Conservation (phyloP, 805 yeast species). For the Suhomyces pyralidae region DNA sequence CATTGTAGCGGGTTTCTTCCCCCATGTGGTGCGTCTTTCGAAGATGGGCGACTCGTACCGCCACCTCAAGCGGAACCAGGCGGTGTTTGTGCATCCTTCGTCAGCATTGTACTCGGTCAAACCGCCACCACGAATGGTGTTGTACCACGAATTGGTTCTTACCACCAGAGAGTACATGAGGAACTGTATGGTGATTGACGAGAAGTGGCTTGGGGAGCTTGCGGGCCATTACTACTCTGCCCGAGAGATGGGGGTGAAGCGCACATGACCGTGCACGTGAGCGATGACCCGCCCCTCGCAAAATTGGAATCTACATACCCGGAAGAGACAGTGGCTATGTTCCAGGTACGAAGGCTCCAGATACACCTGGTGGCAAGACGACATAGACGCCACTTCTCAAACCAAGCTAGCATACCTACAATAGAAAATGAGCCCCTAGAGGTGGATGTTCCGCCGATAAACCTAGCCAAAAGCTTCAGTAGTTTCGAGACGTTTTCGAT, state of each 20-base stretch:
- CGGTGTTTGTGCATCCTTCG: constrained; percentile 84
- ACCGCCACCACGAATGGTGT: constrained; percentile 70
- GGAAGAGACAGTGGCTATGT: too few relatives aligned
- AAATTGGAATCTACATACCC: too few relatives aligned
- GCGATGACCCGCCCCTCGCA: neutral
- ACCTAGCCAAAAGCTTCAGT: constrained; percentile 3
- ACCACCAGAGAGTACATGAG: constrained; percentile 90
- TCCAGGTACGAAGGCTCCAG: neutral
- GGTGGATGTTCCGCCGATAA: neutral
- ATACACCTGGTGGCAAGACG: neutral
- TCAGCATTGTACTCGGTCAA: constrained; percentile 61
- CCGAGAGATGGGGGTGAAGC: too few relatives aligned
- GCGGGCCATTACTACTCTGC: constrained; percentile 60
- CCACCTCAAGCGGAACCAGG: constrained; percentile 61
- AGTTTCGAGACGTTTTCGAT: constrained; percentile 8
- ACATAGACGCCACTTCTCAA: neutral
- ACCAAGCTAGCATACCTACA: neutral
- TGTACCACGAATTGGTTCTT: constrained; percentile 79
- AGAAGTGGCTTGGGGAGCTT: constrained; percentile 66
- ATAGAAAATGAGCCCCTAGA: neutral
- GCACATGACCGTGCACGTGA: too few relatives aligned
- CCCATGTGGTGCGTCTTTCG: constrained; percentile 59
- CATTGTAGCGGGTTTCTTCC: constrained; percentile 65
- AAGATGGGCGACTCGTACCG: constrained; percentile 67
- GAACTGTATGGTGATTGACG: constrained; percentile 69